A percentile compares a stretch with the other conserved stretches of the same genome.
phyloP scores from a whole-genome alignment of 1,284 basidiomycete genomes.

The Tylopilus sp. region DNA sequence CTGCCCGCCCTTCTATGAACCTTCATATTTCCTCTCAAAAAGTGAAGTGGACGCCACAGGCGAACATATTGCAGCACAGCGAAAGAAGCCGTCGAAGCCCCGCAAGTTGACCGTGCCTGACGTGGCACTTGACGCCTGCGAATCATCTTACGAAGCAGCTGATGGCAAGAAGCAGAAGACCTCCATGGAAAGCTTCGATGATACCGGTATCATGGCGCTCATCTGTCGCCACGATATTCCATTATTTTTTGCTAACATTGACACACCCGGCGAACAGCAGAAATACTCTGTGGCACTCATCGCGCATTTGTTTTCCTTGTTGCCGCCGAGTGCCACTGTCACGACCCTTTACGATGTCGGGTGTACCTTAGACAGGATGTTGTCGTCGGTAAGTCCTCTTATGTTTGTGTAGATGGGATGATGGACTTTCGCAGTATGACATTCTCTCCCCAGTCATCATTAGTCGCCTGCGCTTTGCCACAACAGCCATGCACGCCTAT shows the following conservation, averaged over 20 bases:
- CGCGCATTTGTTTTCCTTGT: not conserved
- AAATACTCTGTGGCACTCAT: not conserved
- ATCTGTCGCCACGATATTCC: not conserved
- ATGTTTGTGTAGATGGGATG: no score
- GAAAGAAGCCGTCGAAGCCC: not conserved
- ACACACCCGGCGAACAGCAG: not conserved
- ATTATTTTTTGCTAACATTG: not conserved
- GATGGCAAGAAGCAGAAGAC: conserved; percentile 10
- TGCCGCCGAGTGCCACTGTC: not conserved
- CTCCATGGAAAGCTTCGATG: conserved; percentile 6
- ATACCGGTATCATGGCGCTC: not conserved
- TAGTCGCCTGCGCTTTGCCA: not conserved
- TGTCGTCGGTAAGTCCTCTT: not conserved
- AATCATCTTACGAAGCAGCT: conserved; percentile 5
- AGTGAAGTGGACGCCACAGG: conserved; percentile 8
- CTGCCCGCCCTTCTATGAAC: conserved; percentile 10
- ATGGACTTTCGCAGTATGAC: not conserved
- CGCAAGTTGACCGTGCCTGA: not conserved
- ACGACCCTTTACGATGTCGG: not conserved
- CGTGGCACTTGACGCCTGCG: conserved; percentile 22
- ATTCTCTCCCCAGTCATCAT: not conserved
- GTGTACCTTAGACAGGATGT: not conserved
- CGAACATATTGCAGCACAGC: not conserved
- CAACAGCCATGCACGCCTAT: conserved; percentile 7
- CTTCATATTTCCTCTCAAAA: conserved; percentile 6